Evolutionary conservation across 2,329 filamentous ascomycete genomes (phyloP).

Genomic region (Teratosphaeria destructans): DNA sequence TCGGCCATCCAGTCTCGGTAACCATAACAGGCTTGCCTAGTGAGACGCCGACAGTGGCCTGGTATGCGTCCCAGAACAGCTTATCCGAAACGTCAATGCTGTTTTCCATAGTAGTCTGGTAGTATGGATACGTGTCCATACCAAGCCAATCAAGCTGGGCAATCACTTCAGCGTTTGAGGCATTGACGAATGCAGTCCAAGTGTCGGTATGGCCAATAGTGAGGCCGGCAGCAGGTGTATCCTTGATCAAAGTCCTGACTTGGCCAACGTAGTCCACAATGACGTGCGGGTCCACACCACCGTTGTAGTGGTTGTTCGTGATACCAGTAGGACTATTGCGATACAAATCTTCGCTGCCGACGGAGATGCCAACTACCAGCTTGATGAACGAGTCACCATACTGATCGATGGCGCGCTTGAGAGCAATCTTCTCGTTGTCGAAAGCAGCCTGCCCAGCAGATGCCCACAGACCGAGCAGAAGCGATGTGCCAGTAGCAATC

Average conservation of each 20-base stretch:
- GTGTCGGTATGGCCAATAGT: conserved; percentile 83
- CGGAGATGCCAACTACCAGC: conserved; percentile 65
- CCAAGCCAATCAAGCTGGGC: conserved; percentile 67
- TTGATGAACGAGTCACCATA: conserved; percentile 54
- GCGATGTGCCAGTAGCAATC: conserved; percentile 64
- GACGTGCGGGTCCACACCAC: conserved; percentile 51
- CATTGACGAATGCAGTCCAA: conserved; percentile 64
- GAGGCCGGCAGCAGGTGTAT: conserved; percentile 43
- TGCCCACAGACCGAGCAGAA: conserved; percentile 77
- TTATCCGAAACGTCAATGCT: conserved; percentile 51
- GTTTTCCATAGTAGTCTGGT: conserved; percentile 59
- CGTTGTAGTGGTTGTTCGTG: conserved; percentile 45
- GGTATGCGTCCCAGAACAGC: conserved; percentile 59
- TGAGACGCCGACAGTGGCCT: conserved; percentile 47
- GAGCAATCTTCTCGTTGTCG: conserved; percentile 62
- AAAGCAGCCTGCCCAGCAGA: conserved; percentile 38
- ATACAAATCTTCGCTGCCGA: conserved; percentile 69
- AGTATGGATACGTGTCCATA: conserved; percentile 61
- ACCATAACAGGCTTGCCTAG: conserved; percentile 68
- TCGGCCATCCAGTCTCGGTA: conserved; percentile 82
- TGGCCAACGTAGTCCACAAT: conserved; percentile 61
- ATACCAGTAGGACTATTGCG: conserved; percentile 59
- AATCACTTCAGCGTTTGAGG: conserved; percentile 59
- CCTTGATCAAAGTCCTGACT: conserved; percentile 52
- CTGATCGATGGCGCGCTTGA: conserved; percentile 56